These are phyloP conservation scores for Fragilariopsis cylindrus DNA, from an alignment of 108 stramenopile species.

Conservation along the genomic window DNA sequence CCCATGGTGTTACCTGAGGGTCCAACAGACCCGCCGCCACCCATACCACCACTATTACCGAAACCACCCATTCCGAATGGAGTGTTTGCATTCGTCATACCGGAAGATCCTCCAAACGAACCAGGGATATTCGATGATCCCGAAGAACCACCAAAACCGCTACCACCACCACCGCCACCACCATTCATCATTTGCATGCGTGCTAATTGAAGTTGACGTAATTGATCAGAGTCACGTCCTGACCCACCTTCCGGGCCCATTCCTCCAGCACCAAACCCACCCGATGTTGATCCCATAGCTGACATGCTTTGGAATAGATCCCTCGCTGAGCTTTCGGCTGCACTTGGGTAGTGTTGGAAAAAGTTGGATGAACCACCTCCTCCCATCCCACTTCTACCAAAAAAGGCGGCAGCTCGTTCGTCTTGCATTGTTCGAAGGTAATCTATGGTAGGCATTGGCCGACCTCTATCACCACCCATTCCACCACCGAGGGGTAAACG, in stretches of 20 bases:
- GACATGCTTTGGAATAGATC: conserved; percentile 1
- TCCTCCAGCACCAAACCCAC: too few species aligned
- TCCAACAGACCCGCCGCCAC: background rate
- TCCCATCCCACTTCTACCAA: background rate
- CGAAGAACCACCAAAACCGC: background rate
- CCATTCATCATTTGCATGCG: background rate
- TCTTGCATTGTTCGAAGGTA: conserved; percentile 32
- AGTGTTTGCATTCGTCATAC: too few species aligned
- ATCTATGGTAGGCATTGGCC: conserved; percentile 15
- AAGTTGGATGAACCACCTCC: background rate
- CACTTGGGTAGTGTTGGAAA: background rate
- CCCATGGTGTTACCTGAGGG: background rate
- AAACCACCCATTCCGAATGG: background rate
- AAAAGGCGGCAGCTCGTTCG: background rate
- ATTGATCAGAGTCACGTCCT: background rate
- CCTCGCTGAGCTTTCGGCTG: conserved; percentile 9
- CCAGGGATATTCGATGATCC: too few species aligned
- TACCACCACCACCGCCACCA: background rate
- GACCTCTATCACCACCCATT: background rate
- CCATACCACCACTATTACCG: background rate
- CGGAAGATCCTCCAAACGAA: too few species aligned
- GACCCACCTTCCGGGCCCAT: background rate
- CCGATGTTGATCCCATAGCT: background rate
- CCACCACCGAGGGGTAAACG: background rate
- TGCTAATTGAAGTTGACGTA: background rate